Evolutionary conservation across 768 basidiomycete species (phyloP).

Genomic region (Tylopilus cervinicoccineus): DNA sequence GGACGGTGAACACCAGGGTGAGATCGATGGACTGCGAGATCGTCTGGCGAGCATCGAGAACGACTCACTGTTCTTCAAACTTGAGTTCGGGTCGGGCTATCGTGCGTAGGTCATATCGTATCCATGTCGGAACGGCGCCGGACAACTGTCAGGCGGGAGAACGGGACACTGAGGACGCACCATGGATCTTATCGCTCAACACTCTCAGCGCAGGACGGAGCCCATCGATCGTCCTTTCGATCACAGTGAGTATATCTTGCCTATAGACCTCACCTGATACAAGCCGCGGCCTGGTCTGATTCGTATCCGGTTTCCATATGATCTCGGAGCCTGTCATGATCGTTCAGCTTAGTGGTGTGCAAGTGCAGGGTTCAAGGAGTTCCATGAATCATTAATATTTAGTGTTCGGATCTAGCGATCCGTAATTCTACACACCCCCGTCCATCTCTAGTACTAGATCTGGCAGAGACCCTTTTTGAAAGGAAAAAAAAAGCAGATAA

Average conservation of each 20-base stretch:
- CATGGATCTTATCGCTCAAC: constrained; percentile 71
- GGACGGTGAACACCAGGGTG: no score
- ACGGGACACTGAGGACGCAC: constrained; percentile 32
- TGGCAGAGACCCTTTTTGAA: neutral
- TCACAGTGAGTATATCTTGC: constrained; percentile 57
- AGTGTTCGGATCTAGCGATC: constrained; percentile 1
- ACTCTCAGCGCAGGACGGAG: constrained; percentile 52
- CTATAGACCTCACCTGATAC: constrained; percentile 39
- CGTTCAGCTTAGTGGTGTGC: neutral
- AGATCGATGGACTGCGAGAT: neutral
- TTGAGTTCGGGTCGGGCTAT: constrained; percentile 67
- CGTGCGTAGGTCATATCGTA: neutral
- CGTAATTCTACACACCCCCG: constrained; percentile 7
- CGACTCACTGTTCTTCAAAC: constrained; percentile 59
- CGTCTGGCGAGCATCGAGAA: neutral
- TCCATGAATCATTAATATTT: neutral
- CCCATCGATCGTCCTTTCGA: constrained; percentile 49
- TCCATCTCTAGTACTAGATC: constrained; percentile 4
- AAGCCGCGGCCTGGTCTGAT: constrained; percentile 2
- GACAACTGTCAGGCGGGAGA: neutral
- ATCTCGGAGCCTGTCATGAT: neutral
- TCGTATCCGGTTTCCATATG: constrained; percentile 3
- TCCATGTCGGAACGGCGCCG: neutral
- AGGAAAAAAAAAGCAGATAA: constrained; percentile 20
- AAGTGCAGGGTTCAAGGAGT: neutral